Evolutionary conservation across 2,329 filamentous ascomycete species (phyloP).

Genomic region (Clathrospora elynae): DNA sequence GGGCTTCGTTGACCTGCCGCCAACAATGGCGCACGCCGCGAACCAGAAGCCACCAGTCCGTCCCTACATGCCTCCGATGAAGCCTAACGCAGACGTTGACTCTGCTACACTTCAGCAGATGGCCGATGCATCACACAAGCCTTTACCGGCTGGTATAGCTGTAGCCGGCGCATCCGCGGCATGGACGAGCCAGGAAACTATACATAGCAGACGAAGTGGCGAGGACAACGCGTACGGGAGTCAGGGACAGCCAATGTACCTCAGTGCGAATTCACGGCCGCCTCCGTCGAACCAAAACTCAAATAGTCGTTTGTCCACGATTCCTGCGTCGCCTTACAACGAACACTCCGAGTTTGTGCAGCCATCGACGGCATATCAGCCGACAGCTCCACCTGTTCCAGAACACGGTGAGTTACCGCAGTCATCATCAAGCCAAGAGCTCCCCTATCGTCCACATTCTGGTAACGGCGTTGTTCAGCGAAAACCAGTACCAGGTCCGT

Average conservation of each 20-base stretch:
- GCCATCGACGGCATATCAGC: slow-evolving; percentile 38
- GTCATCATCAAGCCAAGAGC: slow-evolving; percentile 29
- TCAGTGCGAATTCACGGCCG: slow-evolving; percentile 56
- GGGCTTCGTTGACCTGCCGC: slow-evolving; percentile 77
- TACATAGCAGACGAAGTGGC: slow-evolving; percentile 40
- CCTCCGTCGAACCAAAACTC: slow-evolving; percentile 60
- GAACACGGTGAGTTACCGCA: slow-evolving; percentile 41
- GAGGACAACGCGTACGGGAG: slow-evolving; percentile 34
- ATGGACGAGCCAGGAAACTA: slow-evolving; percentile 45
- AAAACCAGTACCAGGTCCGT: slow-evolving; percentile 52
- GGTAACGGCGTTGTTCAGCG: slow-evolving; percentile 40
- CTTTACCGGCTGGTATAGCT: slow-evolving; percentile 42
- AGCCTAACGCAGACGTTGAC: slow-evolving; percentile 83
- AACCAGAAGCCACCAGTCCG: slow-evolving; percentile 70
- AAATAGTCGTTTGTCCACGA: slow-evolving; percentile 51
- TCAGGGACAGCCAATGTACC: slow-evolving; percentile 27
- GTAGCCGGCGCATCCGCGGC: slow-evolving; percentile 49
- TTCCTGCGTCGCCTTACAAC: slow-evolving; percentile 53
- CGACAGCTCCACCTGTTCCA: slow-evolving; percentile 43
- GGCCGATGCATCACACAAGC: slow-evolving; percentile 68
- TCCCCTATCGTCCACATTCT: slow-evolving; percentile 32
- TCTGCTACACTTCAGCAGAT: slow-evolving; percentile 80
- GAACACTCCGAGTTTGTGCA: slow-evolving; percentile 47
- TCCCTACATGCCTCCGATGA: slow-evolving; percentile 75
- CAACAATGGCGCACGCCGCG: slow-evolving; percentile 77